phyloP scores from a whole-genome alignment of 129 eudicot genomes.

The Helianthus annuus region HanXRQr2.0-SUNRISE NC_035448.2:138563645-138564144 shows the following conservation, averaged over 20 bases:
- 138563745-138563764: no score
- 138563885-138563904: background rate
- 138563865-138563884: background rate
- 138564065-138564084: no score
- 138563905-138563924: background rate
- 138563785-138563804: no score
- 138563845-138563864: no score
- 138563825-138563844: no score
- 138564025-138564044: background rate
- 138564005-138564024: slow-evolving; percentile 5
- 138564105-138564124: background rate
- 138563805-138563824: no score
- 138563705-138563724: no score
- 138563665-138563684: no score
- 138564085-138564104: background rate
- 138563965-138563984: background rate
- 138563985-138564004: background rate
- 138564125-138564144: background rate
- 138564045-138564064: background rate
- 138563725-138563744: no score
- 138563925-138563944: no score
- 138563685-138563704: no score
- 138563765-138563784: no score
- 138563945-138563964: background rate
- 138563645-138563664: slow-evolving; percentile 28